A percentile compares a stretch with the other conserved stretches of the same genome.
Evolutionary conservation across 2,329 filamentous ascomycete species (phyloP).

Genomic region (Daldinia sp.): DNA sequence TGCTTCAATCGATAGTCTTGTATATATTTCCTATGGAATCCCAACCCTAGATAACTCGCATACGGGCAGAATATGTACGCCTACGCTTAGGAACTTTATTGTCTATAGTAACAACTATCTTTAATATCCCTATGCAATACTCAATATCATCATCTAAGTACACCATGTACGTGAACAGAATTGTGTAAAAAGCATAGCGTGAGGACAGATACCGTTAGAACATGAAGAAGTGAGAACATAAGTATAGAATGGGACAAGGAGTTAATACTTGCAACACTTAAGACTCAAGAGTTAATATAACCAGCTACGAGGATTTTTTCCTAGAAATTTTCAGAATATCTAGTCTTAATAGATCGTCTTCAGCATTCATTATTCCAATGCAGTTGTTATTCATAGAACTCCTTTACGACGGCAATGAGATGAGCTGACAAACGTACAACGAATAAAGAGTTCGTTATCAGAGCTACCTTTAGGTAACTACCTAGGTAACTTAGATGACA

Average conservation of each 20-base stretch:
- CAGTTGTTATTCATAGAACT: too few species aligned
- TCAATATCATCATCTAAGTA: neutral
- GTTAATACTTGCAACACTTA: neutral
- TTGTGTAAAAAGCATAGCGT: neutral
- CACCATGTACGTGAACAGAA: neutral
- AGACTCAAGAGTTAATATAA: too few species aligned
- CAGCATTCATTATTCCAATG: too few species aligned
- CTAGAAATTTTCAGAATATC: too few species aligned
- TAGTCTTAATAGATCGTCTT: too few species aligned
- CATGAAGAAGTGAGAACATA: neutral
- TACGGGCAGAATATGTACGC: too few species aligned
- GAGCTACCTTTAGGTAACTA: too few species aligned
- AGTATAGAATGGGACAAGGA: neutral
- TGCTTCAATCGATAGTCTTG: neutral
- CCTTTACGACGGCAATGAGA: too few species aligned
- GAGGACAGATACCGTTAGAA: neutral
- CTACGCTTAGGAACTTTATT: neutral
- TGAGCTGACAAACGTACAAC: neutral
- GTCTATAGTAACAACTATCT: neutral
- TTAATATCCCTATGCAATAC: neutral
- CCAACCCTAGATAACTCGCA: too few species aligned
- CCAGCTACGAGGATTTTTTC: too few species aligned
- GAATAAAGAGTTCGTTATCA: too few species aligned
- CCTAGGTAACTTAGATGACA: too few species aligned
- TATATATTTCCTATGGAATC: neutral